Base-by-base conservation (phyloP, 1,139 yeast species). In the Suhomyces maxii region DNA sequence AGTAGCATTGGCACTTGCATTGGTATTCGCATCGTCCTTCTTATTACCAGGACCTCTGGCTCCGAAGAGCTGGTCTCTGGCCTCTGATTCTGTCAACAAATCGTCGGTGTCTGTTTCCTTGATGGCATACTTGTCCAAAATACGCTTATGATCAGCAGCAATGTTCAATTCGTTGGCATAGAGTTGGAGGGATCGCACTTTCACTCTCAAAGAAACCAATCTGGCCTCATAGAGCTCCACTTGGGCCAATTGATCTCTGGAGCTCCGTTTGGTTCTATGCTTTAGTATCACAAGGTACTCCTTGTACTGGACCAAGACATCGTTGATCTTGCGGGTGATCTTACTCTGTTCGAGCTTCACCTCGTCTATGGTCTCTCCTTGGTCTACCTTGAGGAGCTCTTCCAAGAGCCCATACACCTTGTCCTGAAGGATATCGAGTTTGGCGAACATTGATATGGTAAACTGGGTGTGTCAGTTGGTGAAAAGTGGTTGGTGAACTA, bases 111-210 rank as follows among this genome's bases (percentile, higher is more conserved):
- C 36, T 13, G 14, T 6, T 6, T 40, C 34, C 9, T 13, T 34
- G 3, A 26, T 9, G 14, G 40, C 35, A 45, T 53, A 61, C 42
- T 53, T 55, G 14, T 46, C 49, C 14, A 59, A 41, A 14, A 61
- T 45, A 33, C 57, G 58, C 32, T 47, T 42, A 44, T 59, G 63
- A 2, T 53, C 47, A 11, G 49, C 38, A 8, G 51, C 53, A 26
- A 44, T 47, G 37, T 54, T 55, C 40, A 51, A 39, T 6, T 49
- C 44, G 36, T 53, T 51, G 23, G 60, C 54, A 12, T 44, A 47
- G 31, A 59, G 42, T 39, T 60, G 65, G 6, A 51, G 44, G 25
- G 55, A 51, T 47, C 58, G 56, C 11, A 59, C 59, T 34, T 51
- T 47, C 11, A 41, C 46, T 26, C 48, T 50, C 36, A 61, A 51